Percentiles rank a stretch among this genome's conserved stretches.
These are phyloP conservation scores for Penicillium sp. DNA, from an alignment of 2,329 filamentous ascomycete species.

Conservation along the genomic window DNA sequence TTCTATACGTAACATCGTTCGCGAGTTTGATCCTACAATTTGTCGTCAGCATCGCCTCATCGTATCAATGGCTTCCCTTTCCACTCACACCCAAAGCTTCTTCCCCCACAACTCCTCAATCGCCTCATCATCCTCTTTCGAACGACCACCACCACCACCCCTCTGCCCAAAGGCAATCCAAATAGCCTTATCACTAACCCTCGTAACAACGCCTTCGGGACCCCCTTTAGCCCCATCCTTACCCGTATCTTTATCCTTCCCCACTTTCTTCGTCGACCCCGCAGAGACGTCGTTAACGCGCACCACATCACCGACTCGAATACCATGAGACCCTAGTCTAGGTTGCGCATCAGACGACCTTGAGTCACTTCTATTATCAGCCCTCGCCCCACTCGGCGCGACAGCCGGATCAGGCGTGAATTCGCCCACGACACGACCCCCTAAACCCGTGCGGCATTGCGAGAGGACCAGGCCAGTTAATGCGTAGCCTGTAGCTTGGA, in stretches of 20 bases:
- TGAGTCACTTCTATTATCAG: slow-evolving; percentile 37
- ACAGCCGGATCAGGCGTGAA: slow-evolving; percentile 72
- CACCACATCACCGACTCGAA: slow-evolving; percentile 52
- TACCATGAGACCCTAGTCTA: slow-evolving; percentile 49
- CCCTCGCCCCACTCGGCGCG: slow-evolving; percentile 36
- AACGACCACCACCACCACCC: slow-evolving; percentile 35
- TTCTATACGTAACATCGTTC: slow-evolving; percentile 67
- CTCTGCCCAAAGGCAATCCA: slow-evolving; percentile 50
- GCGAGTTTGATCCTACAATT: slow-evolving; percentile 62
- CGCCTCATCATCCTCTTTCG: slow-evolving; percentile 46
- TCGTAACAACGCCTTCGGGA: slow-evolving; percentile 51
- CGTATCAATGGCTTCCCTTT: neutral
- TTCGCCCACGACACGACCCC: slow-evolving; percentile 87
- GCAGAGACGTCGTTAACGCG: slow-evolving; percentile 43
- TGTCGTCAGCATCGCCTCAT: slow-evolving; percentile 10
- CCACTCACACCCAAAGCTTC: slow-evolving; percentile 65
- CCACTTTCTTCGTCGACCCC: slow-evolving; percentile 25
- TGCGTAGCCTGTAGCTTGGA: slow-evolving; percentile 46
- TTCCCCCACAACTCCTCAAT: slow-evolving; percentile 55
- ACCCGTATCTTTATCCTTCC: slow-evolving; percentile 39
- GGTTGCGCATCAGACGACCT: slow-evolving; percentile 40
- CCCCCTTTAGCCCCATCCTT: slow-evolving; percentile 36
- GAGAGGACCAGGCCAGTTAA: slow-evolving; percentile 61
- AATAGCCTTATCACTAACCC: slow-evolving; percentile 45
- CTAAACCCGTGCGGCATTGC: slow-evolving; percentile 82